Base-by-base conservation (phyloP, 2,329 filamentous ascomycete species). In the Aspergillus udagawae region DNA sequence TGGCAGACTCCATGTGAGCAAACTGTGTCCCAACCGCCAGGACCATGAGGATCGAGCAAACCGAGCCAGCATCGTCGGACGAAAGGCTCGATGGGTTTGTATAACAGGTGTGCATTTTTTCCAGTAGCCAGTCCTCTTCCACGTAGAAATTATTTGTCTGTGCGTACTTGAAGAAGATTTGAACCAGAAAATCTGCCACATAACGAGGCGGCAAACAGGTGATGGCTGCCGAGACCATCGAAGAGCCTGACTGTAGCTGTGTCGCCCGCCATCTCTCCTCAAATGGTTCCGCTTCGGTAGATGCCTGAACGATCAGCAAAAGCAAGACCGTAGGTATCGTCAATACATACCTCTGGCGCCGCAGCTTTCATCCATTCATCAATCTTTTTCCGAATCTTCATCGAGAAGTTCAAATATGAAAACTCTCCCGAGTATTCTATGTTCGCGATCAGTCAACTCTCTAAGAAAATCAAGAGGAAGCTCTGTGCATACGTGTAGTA, bases 381-480 rank as follows among this genome's bases (percentile, higher is more conserved):
- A 12, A 77, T 76, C 45, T 77, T 75, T 44, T 70, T 69, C 48
- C 73, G 67, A 45, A 78, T 74, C 52, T 76, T 74, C 69, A 74
- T 73, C 2, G 75, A 77, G 54, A 78, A 78, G 53, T 75, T 78
- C 54, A 77, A 64, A 52, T 78, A 77, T 8, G 73, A 77, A 53
- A 77, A 77, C 58, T 78, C 76, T 21, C 76, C 76, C 3, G 76
- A 78, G 60, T 78, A 78, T 58, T 78, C 74, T 75, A 48, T 44
- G 50, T 2, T 6, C 4, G 35, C 53, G 28, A 29, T 56, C 48
- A 9, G 21, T 10, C n/a, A 23, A 5, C 21, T 6, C 9, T 23
- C 9, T 23, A 47, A 12, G 51, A 49, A 7, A 56, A 52, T 32
- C 54, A 60, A 28, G 10, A 25, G 45, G 45, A 25, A 10, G 23